A percentile compares a stretch with the other conserved stretches of the same genome.
These are phyloP conservation scores for Trichoderma brevicompactum DNA, from an alignment of 2,329 filamentous ascomycete genomes.

Conservation along the genomic window DNA sequence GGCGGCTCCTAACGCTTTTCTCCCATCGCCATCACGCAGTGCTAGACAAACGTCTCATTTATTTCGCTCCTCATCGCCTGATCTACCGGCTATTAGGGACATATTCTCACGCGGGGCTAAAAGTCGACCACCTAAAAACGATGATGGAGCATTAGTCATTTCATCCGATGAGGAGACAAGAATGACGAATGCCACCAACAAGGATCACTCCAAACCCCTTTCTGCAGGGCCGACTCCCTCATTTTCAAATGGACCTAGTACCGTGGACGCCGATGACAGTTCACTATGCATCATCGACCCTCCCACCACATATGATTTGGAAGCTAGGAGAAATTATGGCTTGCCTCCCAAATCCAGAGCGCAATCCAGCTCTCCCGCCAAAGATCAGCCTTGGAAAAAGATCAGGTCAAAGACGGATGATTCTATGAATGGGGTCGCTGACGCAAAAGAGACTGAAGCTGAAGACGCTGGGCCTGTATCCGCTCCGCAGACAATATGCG, in stretches of 20 bases:
- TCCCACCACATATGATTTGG: conserved; percentile 30
- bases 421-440: not conserved
- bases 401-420: conserved; percentile 35
- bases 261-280: conserved; percentile 22
- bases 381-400: conserved; percentile 46
- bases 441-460: not conserved
- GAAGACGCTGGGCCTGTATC: not conserved
- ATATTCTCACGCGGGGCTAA: conserved; percentile 45
- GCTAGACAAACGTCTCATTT: conserved; percentile 41
- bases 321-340: conserved; percentile 30
- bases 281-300: conserved; percentile 35
- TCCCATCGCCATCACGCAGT: conserved; percentile 40
- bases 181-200: not conserved
- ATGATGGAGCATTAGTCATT: conserved; percentile 45
- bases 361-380: conserved; percentile 30
- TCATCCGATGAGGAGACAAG: conserved; percentile 39
- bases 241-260: not conserved
- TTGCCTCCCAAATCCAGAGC: conserved; percentile 19
- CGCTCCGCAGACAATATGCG: not conserved
- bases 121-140: conserved; percentile 42
- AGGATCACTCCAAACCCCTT: not conserved
- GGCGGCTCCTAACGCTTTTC: conserved; percentile 42
- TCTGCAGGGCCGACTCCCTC: not conserved
- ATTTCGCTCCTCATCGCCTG: conserved; percentile 56
- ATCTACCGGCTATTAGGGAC: conserved; percentile 57